phyloP scores from a whole-genome alignment of 1,139 yeast genomes.

The Geotrichum fermentans region DNA sequence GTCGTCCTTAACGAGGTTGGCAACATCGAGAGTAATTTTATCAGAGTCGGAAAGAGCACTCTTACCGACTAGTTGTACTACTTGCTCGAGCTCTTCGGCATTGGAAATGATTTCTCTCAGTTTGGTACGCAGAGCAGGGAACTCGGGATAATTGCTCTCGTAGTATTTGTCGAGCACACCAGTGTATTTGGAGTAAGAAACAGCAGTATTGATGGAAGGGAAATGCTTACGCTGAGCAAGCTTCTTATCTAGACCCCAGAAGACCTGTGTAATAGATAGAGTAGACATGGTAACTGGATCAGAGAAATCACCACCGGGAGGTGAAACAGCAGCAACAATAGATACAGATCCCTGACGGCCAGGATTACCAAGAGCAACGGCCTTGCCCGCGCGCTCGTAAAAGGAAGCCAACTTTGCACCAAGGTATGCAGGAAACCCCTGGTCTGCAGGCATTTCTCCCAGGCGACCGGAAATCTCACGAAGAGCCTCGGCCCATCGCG shows the following conservation, averaged over 20 bases:
- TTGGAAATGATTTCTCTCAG: conserved; percentile 90
- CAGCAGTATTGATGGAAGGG: conserved; percentile 96
- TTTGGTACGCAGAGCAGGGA: conserved; percentile 82
- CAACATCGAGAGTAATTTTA: conserved; percentile 92
- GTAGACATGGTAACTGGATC: conserved; percentile 99
- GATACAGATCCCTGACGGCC: conserved; percentile 95
- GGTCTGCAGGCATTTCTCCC: conserved; percentile 99
- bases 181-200: conserved; percentile 94
- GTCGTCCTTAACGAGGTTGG: conserved; percentile 88
- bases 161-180: conserved; percentile 80
- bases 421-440: conserved; percentile 99
- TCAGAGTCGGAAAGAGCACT: conserved; percentile 94
- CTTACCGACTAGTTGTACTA: conserved; percentile 97
- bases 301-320: conserved; percentile 99
- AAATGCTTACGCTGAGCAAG: conserved; percentile 99
- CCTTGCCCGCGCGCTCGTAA: conserved; percentile 99
- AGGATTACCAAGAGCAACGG: conserved; percentile 92
- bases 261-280: conserved; percentile 96
- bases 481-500: conserved; percentile 99
- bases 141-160: conserved; percentile 82
- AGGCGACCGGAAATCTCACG: conserved; percentile 99
- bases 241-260: conserved; percentile 99
- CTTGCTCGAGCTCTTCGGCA: conserved; percentile 98
- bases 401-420: conserved; percentile 98
- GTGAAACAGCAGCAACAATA: conserved; percentile 98